A percentile compares a stretch with the other conserved stretches of the same genome.
phyloP scores from a whole-genome alignment of 169 alveolate species.

The Blepharisma undulans region DNA sequence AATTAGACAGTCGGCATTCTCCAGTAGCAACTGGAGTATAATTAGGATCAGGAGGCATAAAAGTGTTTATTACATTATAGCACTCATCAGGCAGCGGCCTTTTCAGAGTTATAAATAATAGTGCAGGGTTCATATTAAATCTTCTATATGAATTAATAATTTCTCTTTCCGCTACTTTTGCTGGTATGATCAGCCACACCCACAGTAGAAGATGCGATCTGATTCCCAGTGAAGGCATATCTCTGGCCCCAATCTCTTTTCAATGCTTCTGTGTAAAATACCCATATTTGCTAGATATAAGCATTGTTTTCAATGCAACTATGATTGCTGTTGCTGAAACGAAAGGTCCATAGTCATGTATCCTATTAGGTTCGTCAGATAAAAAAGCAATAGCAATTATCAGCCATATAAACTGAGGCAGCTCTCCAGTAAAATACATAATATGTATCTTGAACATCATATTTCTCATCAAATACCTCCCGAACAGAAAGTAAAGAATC shows the following conservation, averaged over 20 bases:
- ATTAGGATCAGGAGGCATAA: background rate
- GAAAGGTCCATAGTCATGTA: background rate
- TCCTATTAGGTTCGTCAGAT: background rate
- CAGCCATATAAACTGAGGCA: background rate
- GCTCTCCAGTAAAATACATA: background rate
- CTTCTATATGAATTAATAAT: background rate
- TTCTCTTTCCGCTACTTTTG: background rate
- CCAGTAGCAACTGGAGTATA: background rate
- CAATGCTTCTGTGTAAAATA: background rate
- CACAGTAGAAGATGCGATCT: background rate
- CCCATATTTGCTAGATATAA: slow-evolving; percentile 1
- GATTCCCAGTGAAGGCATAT: background rate
- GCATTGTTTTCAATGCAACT: background rate
- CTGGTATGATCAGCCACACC: background rate
- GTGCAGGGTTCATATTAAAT: background rate
- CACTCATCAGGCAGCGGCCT: background rate
- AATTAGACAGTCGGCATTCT: background rate
- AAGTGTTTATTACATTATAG: background rate
- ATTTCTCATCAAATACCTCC: background rate
- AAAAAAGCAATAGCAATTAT: background rate
- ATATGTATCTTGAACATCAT: background rate
- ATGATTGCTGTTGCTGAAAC: background rate
- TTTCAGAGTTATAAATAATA: background rate
- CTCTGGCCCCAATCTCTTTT: background rate
- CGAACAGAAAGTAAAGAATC: background rate